phyloP scores from a whole-genome alignment of 2,329 filamentous ascomycete species.

The Paracoccidioides brasiliensis region DNA sequence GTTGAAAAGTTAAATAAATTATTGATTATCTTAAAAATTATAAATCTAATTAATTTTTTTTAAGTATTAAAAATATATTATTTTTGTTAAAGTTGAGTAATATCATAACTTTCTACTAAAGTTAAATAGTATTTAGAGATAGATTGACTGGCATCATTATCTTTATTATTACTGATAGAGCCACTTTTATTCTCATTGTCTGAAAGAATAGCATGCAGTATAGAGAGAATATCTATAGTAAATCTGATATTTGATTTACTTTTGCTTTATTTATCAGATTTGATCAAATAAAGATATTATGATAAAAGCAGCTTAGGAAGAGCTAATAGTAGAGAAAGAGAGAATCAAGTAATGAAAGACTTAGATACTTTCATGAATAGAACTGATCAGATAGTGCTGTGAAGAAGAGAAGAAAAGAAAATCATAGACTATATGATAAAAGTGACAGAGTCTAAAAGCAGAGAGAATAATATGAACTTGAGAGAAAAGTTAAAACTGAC shows the following conservation, averaged over 20 bases:
- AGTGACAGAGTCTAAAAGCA: not conserved
- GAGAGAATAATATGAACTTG: constrained; percentile 3
- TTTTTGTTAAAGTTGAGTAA: constrained; percentile 18
- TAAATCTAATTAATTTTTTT: constrained; percentile 16
- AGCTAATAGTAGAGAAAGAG: not conserved
- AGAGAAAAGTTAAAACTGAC: constrained; percentile 1
- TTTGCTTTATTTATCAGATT: constrained; percentile 3
- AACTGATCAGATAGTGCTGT: not conserved
- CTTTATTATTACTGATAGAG: constrained; percentile 6
- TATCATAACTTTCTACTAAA: constrained; percentile 15
- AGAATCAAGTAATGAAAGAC: not conserved
- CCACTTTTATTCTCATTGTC: constrained; percentile 10
- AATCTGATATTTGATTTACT: constrained; percentile 13
- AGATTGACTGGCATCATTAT: constrained; percentile 10
- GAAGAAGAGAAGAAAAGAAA: not conserved
- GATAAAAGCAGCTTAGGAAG: constrained; percentile 4
- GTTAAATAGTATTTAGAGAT: constrained; percentile 13
- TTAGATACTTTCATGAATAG: not conserved
- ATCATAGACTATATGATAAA: not conserved
- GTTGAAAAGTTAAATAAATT: not conserved
- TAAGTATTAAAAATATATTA: constrained; percentile 17
- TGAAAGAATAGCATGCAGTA: constrained; percentile 11
- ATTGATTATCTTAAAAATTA: constrained; percentile 16
- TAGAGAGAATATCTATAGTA: constrained; percentile 8
- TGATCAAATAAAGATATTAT: constrained; percentile 6